A percentile compares a stretch with the other conserved stretches of the same genome.
These are phyloP conservation scores for Rhododendron griersonianum DNA, from an alignment of 148 eudicot species.

Conservation along the genomic window DNA sequence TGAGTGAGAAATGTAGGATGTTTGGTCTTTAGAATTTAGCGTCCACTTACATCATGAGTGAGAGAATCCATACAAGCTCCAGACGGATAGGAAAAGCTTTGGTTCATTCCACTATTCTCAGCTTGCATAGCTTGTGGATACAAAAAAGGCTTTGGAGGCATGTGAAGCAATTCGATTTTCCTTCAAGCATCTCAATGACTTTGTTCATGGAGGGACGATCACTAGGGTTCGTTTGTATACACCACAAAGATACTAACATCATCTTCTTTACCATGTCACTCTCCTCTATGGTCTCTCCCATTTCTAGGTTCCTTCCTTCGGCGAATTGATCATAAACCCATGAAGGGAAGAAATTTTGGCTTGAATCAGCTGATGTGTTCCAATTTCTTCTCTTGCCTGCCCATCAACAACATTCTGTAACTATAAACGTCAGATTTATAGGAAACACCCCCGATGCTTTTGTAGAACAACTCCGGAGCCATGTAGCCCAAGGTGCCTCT, in stretches of 20 bases:
- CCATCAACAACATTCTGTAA: conserved; percentile 5
- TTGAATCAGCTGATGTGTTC: neutral
- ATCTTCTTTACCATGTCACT: neutral
- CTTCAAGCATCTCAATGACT: conserved; percentile 5
- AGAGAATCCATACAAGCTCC: neutral
- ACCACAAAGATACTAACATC: conserved; percentile 6
- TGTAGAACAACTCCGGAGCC: conserved; percentile 6
- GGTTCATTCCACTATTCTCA: neutral
- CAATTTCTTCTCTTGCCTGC: neutral
- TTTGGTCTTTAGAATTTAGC: no score
- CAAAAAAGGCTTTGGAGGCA: conserved; percentile 9
- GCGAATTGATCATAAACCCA: conserved; percentile 5
- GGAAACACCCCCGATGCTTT: conserved; percentile 4
- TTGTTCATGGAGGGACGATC: conserved; percentile 7
- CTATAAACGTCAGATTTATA: conserved; percentile 7
- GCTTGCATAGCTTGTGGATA: neutral
- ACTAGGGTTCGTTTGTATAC: conserved; percentile 8
- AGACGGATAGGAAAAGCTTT: neutral
- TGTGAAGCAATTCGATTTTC: neutral
- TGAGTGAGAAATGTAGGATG: no score
- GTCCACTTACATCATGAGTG: no score
- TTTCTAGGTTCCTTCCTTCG: neutral
- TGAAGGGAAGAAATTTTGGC: conserved; percentile 3
- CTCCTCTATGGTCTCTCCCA: neutral
- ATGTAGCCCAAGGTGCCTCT: conserved; percentile 11